Evolutionary conservation across 1,139 yeast species (phyloP), one percentile per base, ranked within the genome.

Genomic region (Suhomyces ambrosiae): DNA sequence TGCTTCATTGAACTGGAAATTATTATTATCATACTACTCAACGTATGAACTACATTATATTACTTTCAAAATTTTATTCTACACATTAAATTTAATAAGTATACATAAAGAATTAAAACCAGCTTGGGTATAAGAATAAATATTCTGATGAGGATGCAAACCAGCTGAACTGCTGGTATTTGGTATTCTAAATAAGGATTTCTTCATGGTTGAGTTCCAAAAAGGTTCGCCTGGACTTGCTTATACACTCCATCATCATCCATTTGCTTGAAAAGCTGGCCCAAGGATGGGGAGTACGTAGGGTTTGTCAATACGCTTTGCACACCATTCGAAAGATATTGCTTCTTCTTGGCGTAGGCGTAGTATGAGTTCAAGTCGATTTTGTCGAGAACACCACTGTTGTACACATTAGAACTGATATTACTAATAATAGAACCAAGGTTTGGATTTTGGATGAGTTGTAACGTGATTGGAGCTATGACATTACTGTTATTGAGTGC

Each of bases 401-500:
- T 46, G 46, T 69, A 68, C 15, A 70, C 47, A 23, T 58, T 58
- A 11, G 41, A 40, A 3, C 54, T 50, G 8, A 71, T 47, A 27
- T 50, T 40, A n/a, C 55, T 50, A 7, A 52, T 54, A 33, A 62
- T 46, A 41, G 59, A 58, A 7, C 49, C 44, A 7, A 57, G 47
- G 41, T 63, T 61, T 7, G 58, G 50, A 41, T 63, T 61, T 10
- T 58, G 49, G 11, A 64, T 22, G 3, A 61, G 33, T 27, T 61
- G 53, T 44, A 67, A 47, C 4, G 59, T 52, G 10, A 63, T 44
- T 2, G 71, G 67, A 0, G 54, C 56, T 2, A 58, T 47, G 14
- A 68, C 54, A 4, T 60, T 63, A 8, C 74, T 58, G 32, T 59
- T 47, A 40, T 64, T 64, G 27, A 71, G 50, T 0, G 70, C 74